Percentiles rank a stretch among this genome's conserved stretches.
Conservation (phyloP, 2,329 filamentous ascomycete species). For the Myriosclerotinia duriaeana region DNA sequence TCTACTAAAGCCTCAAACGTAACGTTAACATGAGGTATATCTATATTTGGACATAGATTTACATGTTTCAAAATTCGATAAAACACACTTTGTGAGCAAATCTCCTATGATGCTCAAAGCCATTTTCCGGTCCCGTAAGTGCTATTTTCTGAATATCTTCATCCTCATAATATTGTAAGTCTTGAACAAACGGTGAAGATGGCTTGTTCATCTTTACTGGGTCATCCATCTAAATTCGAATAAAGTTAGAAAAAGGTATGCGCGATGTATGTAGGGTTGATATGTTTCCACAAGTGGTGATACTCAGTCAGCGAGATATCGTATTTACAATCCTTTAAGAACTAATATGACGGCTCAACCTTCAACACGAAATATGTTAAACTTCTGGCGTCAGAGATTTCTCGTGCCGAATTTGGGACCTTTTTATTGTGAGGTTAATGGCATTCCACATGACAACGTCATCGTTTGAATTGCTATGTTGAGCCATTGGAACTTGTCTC, state of each 20-base stretch:
- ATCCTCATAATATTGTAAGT: slow-evolving; percentile 30
- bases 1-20: background rate
- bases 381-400: slow-evolving; percentile 1
- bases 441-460: slow-evolving; percentile 65
- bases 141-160: slow-evolving; percentile 27
- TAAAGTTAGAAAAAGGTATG: slow-evolving; percentile 52
- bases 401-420: background rate
- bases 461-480: slow-evolving; percentile 80
- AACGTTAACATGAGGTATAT: background rate
- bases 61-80: background rate
- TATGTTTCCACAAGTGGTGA: slow-evolving; percentile 59
- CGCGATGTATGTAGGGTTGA: slow-evolving; percentile 67
- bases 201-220: slow-evolving; percentile 52
- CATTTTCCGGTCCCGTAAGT: too few species aligned
- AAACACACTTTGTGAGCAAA: background rate
- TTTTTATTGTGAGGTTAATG: slow-evolving; percentile 66
- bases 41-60: background rate
- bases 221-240: slow-evolving; percentile 47
- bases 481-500: slow-evolving; percentile 65
- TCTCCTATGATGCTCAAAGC: too few species aligned
- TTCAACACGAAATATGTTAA: slow-evolving; percentile 79
- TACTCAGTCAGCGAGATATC: background rate
- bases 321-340: slow-evolving; percentile 51
- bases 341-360: slow-evolving; percentile 71
- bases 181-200: slow-evolving; percentile 44